A percentile compares a stretch with the other conserved stretches of the same genome.
Conservation (phyloP, 1,139 yeast genomes). For the Pichia inconspicua region DNA sequence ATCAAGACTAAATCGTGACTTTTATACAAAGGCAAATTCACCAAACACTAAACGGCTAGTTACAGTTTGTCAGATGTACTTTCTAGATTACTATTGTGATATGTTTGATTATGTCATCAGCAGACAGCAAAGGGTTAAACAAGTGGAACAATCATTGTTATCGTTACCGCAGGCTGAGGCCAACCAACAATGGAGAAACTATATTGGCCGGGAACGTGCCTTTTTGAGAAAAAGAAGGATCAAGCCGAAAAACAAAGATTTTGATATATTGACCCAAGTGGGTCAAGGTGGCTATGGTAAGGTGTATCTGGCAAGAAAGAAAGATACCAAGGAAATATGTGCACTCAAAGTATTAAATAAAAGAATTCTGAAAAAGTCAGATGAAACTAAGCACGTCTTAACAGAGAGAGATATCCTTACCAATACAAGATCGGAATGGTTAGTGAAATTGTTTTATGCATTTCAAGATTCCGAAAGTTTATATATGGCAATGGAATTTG, state of each 20-base stretch:
- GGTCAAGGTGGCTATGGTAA: conserved; percentile 99
- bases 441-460: conserved; percentile 86
- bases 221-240: conserved; percentile 79
- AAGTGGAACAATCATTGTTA: conserved; percentile 53
- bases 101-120: conserved; percentile 87
- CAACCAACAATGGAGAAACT: conserved; percentile 70
- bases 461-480: conserved; percentile 90
- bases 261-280: conserved; percentile 93
- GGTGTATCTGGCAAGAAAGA: conserved; percentile 88
- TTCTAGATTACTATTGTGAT: conserved; percentile 92
- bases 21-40: conserved; percentile 52
- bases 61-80: conserved; percentile 71
- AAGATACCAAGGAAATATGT: conserved; percentile 90
- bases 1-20: conserved; percentile 40
- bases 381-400: conserved; percentile 90
- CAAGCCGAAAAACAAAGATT: conserved; percentile 90
- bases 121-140: conserved; percentile 69
- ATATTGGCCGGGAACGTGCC: conserved; percentile 79
- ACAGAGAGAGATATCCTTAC: conserved; percentile 96
- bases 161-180: conserved; percentile 44
- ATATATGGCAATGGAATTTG: conserved; percentile 96
- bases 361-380: conserved; percentile 74
- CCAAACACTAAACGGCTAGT: conserved; percentile 82
- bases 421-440: conserved; percentile 92
- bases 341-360: conserved; percentile 91